Conservation (phyloP, 1,284 basidiomycete genomes). For the Salmacisia buchloeana region DNA sequence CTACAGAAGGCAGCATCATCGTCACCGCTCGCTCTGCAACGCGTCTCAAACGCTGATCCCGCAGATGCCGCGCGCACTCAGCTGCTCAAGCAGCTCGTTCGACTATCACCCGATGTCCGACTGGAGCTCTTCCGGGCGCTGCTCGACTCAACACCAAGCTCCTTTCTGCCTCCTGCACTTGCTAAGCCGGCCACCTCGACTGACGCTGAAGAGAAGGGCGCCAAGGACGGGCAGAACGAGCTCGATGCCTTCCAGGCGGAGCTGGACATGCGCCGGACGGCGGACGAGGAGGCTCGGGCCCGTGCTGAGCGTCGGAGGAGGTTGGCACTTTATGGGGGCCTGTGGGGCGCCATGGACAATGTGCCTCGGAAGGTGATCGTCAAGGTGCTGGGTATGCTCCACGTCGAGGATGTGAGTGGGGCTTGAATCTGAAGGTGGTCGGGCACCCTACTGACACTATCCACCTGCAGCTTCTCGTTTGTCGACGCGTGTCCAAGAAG, state of each 20-base stretch:
- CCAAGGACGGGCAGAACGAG: constrained; percentile 24
- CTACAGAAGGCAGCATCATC: constrained; percentile 2
- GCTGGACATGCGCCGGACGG: constrained; percentile 30
- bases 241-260: constrained; percentile 22
- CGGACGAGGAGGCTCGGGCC: constrained; percentile 31
- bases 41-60: not conserved
- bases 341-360: constrained; percentile 72
- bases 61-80: not conserved
- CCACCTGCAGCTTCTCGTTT: constrained; percentile 18
- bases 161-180: not conserved
- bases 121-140: not conserved
- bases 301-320: constrained; percentile 62
- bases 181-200: not conserved
- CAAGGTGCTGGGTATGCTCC: constrained; percentile 63
- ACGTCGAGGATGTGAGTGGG: constrained; percentile 60
- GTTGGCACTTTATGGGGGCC: constrained; percentile 60
- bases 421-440: constrained; percentile 32
- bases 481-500: constrained; percentile 64
- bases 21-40: not conserved
- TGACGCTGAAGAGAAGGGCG: not conserved
- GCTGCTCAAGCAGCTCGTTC: not conserved
- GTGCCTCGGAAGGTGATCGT: constrained; percentile 66
- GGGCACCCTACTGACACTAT: constrained; percentile 52
- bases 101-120: not conserved
- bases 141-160: not conserved